Evolutionary conservation across 73 alveolate species (phyloP).

Genomic region (Blepharisma stoltei): DNA sequence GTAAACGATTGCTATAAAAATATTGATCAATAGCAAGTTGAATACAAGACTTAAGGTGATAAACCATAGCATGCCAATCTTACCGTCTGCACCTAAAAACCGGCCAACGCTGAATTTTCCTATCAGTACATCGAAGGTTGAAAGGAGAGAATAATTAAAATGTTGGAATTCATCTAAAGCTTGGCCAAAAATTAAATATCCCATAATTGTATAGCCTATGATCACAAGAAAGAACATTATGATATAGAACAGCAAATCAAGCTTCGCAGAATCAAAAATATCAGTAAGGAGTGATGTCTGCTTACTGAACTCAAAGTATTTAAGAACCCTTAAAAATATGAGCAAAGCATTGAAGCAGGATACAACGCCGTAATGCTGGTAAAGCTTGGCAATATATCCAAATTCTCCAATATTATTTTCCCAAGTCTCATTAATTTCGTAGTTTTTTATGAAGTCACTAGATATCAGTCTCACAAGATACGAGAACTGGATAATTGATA

Average conservation of each 20-base stretch:
- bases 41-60: constrained; percentile 38
- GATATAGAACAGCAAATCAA: constrained; percentile 54
- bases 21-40: constrained; percentile 34
- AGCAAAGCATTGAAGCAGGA: constrained; percentile 34
- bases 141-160: constrained; percentile 17
- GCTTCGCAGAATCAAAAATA: constrained; percentile 38
- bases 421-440: constrained; percentile 23
- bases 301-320: constrained; percentile 47
- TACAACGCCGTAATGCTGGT: constrained; percentile 16
- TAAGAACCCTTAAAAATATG: constrained; percentile 40
- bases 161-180: constrained; percentile 31
- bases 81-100: constrained; percentile 35
- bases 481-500: not conserved
- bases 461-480: constrained; percentile 11
- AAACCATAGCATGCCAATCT: constrained; percentile 36
- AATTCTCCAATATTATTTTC: constrained; percentile 26
- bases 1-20: constrained; percentile 54
- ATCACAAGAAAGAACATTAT: constrained; percentile 41
- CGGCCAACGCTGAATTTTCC: constrained; percentile 30
- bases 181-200: constrained; percentile 44
- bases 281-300: constrained; percentile 46
- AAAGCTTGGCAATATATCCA: constrained; percentile 2
- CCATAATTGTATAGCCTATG: constrained; percentile 52
- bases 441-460: constrained; percentile 13
- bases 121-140: constrained; percentile 10